Percentiles rank a stretch among this genome's conserved stretches.
phyloP scores from a whole-genome alignment of 495 filamentous ascomycete genomes.

The Acidomyces sp. region DNA sequence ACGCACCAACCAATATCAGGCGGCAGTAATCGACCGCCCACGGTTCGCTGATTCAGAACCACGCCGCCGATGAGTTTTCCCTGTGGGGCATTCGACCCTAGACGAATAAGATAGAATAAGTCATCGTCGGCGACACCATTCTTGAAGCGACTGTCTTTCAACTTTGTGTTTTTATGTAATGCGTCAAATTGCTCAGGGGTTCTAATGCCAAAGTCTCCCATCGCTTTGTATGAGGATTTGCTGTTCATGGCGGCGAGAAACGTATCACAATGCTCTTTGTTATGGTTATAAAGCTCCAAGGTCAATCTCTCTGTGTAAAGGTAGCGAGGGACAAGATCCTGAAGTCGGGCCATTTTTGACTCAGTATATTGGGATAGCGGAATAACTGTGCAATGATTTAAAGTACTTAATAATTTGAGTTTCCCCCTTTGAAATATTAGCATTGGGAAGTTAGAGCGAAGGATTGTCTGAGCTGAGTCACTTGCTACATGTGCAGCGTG shows the following conservation, averaged over 20 bases:
- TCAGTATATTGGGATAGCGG: too few relatives aligned
- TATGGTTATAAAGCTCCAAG: conserved; percentile 1
- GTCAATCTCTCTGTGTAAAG: not conserved
- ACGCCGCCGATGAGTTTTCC: not conserved
- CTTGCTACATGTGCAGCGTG: too few relatives aligned
- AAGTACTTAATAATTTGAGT: too few relatives aligned
- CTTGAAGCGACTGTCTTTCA: not conserved
- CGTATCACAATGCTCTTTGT: conserved; percentile 1
- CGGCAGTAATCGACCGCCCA: not conserved
- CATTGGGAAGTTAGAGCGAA: too few relatives aligned
- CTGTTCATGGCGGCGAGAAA: not conserved
- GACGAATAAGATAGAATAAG: not conserved
- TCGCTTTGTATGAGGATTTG: not conserved
- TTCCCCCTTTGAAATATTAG: too few relatives aligned
- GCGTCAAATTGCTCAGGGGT: conserved; percentile 4
- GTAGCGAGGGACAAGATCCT: not conserved
- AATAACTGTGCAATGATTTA: too few relatives aligned
- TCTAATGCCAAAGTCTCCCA: conserved; percentile 2
- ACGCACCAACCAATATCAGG: conserved; percentile 1
- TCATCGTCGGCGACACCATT: not conserved
- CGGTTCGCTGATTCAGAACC: not conserved
- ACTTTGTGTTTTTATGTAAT: not conserved
- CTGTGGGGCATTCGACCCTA: not conserved
- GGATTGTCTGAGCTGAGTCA: too few relatives aligned
- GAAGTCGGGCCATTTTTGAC: not conserved